phyloP scores from a whole-genome alignment of 2,329 filamentous ascomycete species.

The Fusarium secorum region DNA sequence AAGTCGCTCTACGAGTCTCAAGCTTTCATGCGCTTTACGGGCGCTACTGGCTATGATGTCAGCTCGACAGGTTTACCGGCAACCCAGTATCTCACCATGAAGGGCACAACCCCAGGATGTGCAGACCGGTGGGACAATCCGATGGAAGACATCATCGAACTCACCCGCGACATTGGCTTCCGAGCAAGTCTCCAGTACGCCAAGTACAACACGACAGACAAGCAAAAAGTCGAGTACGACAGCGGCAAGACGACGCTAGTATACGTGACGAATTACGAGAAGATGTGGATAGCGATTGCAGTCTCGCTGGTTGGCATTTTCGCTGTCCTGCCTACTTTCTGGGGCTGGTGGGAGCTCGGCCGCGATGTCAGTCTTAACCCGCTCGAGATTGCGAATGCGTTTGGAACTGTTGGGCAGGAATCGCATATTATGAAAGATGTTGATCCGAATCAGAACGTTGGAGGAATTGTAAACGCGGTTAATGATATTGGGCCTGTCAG shows the following conservation, averaged over 20 bases:
- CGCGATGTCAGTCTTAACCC: conserved; percentile 36
- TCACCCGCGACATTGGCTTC: conserved; percentile 33
- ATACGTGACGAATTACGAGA: conserved; percentile 28
- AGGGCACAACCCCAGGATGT: background rate
- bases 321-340: conserved; percentile 27
- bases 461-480: conserved; percentile 21
- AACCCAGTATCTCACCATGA: conserved; percentile 34
- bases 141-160: conserved; percentile 37
- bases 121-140: conserved; percentile 26
- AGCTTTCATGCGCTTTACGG: conserved; percentile 23
- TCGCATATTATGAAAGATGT: conserved; percentile 27
- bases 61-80: conserved; percentile 12
- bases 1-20: conserved; percentile 7
- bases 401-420: conserved; percentile 25
- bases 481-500: conserved; percentile 21
- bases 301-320: conserved; percentile 32
- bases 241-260: conserved; percentile 25
- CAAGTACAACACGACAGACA: conserved; percentile 26
- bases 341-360: conserved; percentile 39
- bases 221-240: conserved; percentile 17
- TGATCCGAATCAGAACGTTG: conserved; percentile 31
- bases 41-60: conserved; percentile 28
- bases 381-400: conserved; percentile 36
- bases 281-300: conserved; percentile 33
- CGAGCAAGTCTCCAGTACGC: conserved; percentile 35